Base-by-base conservation (phyloP, 1,139 yeast genomes). In the Candida frijolesensis region DNA sequence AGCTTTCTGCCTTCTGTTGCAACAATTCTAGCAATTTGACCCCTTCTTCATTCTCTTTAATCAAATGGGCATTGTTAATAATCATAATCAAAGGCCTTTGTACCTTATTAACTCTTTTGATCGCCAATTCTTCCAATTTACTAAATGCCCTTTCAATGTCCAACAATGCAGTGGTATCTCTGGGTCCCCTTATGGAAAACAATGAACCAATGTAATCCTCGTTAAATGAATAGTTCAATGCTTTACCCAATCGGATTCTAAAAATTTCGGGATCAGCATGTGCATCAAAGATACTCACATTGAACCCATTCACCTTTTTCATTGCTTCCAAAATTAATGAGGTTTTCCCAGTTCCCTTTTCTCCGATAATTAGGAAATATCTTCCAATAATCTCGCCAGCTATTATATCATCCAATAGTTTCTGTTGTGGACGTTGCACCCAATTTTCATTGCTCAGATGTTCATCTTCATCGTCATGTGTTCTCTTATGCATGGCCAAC, bases 201-300 rank as follows among this genome's bases (percentile, higher is more conserved):
- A 89, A 70, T 0, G 92, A 83, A 0, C 96, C 96, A 53, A 89
- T 83, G 62, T 89, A 89, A 64, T 89, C 96, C 61, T 89, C 96
- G 57, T 80, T 86, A 61, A 79, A 89, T 37, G 84, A 83, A 64
- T 84, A 89, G 56, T 87, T 83, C 45, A 89, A 71, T 0, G 96
- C 94, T 55, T 82, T 79, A 2, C 96, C 96, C 8, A 89, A 71
- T 46, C 96, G 70, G 19, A 89, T 80, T 54, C 96, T 74, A 63
- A 89, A 86, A 48, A 89, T 84, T 64, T 89, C 96, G 0, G 95
- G 91, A 62, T 89, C 96, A 0, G 94, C 87, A 60, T 88, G 95
- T 1, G 96, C 95, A 63, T 89, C 96, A 58, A 89, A 73, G 52
- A 86, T 78, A 1, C 90, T 82, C 46, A 90, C 89, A 59, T 85